phyloP scores from a whole-genome alignment of 2,329 filamentous ascomycete genomes.

The Aspergillus terreus region DNA sequence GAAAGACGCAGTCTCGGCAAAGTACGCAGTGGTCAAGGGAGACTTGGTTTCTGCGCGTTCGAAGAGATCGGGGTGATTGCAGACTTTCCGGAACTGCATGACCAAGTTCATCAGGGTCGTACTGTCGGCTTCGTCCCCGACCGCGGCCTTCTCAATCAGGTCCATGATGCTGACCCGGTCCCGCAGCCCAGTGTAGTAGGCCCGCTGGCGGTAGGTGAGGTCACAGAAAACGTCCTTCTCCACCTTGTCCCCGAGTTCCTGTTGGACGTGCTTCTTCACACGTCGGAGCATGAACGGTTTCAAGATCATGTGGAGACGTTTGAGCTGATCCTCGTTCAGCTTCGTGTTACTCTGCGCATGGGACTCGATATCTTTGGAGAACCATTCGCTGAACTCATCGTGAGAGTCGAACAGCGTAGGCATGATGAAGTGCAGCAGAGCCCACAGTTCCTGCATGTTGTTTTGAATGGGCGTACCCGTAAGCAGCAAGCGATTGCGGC shows the following conservation, averaged over 20 bases:
- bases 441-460: constrained; percentile 99
- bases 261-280: constrained; percentile 99
- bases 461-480: constrained; percentile 99
- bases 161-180: constrained; percentile 99
- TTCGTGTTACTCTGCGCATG: constrained; percentile 99
- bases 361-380: constrained; percentile 73
- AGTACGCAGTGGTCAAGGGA: constrained; percentile 77
- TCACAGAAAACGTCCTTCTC: constrained; percentile 96
- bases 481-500: constrained; percentile 85
- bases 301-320: constrained; percentile 95
- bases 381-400: constrained; percentile 53
- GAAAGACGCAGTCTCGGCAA: constrained; percentile 93
- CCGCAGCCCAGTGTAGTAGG: constrained; percentile 85
- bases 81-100: constrained; percentile 99
- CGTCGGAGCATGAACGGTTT: constrained; percentile 99
- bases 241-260: constrained; percentile 98
- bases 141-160: constrained; percentile 91
- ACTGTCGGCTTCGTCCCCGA: constrained; percentile 90
- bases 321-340: constrained; percentile 95
- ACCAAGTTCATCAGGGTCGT: constrained; percentile 98
- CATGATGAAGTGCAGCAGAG: constrained; percentile 98
- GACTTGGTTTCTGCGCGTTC: constrained; percentile 90
- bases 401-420: constrained; percentile 81
- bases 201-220: constrained; percentile 90
- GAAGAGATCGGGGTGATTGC: constrained; percentile 96